phyloP scores from a whole-genome alignment of 1,284 basidiomycete species.

The Waitea zeae region DNA sequence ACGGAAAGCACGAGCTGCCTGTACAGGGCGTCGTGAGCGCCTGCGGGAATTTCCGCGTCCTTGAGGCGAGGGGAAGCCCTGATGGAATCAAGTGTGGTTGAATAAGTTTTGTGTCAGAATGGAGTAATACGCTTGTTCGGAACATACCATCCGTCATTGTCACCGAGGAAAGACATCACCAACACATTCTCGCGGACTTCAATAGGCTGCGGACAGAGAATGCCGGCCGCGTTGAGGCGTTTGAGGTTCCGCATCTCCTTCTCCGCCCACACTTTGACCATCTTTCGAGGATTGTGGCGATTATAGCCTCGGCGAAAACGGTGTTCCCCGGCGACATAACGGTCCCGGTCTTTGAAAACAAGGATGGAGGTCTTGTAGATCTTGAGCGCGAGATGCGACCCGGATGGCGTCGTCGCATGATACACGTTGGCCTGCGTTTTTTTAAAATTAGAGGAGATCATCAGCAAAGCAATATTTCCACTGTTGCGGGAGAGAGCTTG shows the following conservation, averaged over 20 bases:
- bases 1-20: constrained; percentile 67
- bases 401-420: constrained; percentile 56
- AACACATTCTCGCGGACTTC: constrained; percentile 96
- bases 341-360: constrained; percentile 91
- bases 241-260: constrained; percentile 97
- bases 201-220: constrained; percentile 76
- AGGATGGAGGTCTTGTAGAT: constrained; percentile 99
- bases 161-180: constrained; percentile 89
- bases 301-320: constrained; percentile 90
- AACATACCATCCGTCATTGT: constrained; percentile 62
- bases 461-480: too few species aligned
- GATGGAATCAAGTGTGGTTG: neutral
- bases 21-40: constrained; percentile 52
- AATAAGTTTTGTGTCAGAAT: too few species aligned
- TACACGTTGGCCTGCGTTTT: constrained; percentile 75
- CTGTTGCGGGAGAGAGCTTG: too few species aligned
- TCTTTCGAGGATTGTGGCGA: constrained; percentile 90
- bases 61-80: constrained; percentile 87
- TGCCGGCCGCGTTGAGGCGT: constrained; percentile 65
- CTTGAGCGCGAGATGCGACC: constrained; percentile 72
- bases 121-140: neutral
- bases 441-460: constrained; percentile 4
- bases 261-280: constrained; percentile 98
- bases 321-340: constrained; percentile 85
- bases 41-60: constrained; percentile 55